Evolutionary conservation across 257 asterid genomes (phyloP), one percentile per base, ranked within the genome.

Genomic region (Solanum ossicruentum): DNA sequence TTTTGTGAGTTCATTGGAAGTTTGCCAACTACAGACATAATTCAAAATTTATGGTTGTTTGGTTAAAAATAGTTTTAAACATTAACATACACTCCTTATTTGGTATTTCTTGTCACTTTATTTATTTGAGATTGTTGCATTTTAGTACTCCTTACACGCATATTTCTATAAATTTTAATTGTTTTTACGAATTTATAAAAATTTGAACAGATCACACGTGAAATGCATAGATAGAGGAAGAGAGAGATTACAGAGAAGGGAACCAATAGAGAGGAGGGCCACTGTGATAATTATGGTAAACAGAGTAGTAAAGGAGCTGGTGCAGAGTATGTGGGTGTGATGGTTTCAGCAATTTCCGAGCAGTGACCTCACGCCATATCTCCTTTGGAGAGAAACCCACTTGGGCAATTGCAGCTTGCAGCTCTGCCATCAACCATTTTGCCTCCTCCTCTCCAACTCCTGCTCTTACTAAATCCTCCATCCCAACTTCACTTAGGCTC

Each of bases 221-320:
- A 32, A 32, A 36, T 36, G 6, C 16, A 82, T 11, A 17, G 21
- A 55, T 16, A 55, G 3, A 56, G 28, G 9, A 11, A 58, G 13
- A 9, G 66, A 86, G 69, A 87, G 67, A 66, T 87, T 90, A 95
- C 99, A 86, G 90, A 0, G 99, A 93, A 88, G 99, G 99, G 88
- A 93, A 94, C 94, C 99, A 95, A 21, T 91, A 95, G 88, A 87
- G 90, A 84, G 99, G 98, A 79, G 93, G 97, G 26, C 96, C 98
- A 86, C 86, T 56, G 49, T 92, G 89, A 21, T 86, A 89, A 75
- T 85, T 36, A 85, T 26, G 49, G 88, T 93, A 92, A 11, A 93
- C 92, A 4, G 98, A 88, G 85, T 89, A 89, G 92, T 92, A 94
- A 85, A 94, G 36, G 63, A 95, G 97, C 87, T 90, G 97, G 66